These are phyloP conservation scores for Hypoxylon subgilvum DNA, from an alignment of 495 filamentous ascomycete species.

Conservation along the genomic window DNA sequence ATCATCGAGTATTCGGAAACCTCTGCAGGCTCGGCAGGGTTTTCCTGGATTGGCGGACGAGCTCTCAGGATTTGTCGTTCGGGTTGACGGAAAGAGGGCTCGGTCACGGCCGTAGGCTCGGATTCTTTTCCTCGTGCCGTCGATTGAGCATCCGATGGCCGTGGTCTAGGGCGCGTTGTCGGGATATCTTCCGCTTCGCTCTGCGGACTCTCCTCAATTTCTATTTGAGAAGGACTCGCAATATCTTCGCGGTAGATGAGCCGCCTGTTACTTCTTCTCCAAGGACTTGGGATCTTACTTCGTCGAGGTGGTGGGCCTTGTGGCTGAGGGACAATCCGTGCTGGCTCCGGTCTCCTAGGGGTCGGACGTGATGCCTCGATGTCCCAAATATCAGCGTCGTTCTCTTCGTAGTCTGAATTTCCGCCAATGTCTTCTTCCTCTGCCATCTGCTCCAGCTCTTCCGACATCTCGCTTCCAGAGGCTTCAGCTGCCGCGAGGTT, in stretches of 20 bases:
- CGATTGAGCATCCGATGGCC: slow-evolving; percentile 16
- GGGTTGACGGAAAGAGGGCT: slow-evolving; percentile 2
- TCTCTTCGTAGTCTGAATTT: slow-evolving; percentile 33
- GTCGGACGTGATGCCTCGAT: slow-evolving; percentile 51
- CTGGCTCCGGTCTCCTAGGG: slow-evolving; percentile 38
- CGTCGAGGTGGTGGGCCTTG: slow-evolving; percentile 40
- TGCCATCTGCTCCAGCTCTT: slow-evolving; percentile 7
- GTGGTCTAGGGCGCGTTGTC: slow-evolving; percentile 6
- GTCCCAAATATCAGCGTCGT: slow-evolving; percentile 55
- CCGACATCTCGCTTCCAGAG: slow-evolving; percentile 16
- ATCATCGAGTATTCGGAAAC: slow-evolving; percentile 46
- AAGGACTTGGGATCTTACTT: slow-evolving; percentile 53
- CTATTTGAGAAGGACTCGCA: slow-evolving; percentile 44
- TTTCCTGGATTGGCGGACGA: background rate
- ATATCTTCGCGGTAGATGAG: slow-evolving; percentile 43
- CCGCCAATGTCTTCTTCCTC: slow-evolving; percentile 16
- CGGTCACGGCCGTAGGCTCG: background rate
- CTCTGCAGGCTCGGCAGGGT: slow-evolving; percentile 8
- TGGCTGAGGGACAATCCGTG: slow-evolving; percentile 28
- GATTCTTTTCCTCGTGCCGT: slow-evolving; percentile 4
- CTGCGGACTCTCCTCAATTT: slow-evolving; percentile 41
- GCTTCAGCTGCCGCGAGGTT: background rate
- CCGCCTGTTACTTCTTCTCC: slow-evolving; percentile 46
- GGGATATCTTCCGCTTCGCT: slow-evolving; percentile 35
- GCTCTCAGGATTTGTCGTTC: slow-evolving; percentile 4